Evolutionary conservation across 331 rosid genomes (phyloP).

Genomic region (Malus hybrid): DNA sequence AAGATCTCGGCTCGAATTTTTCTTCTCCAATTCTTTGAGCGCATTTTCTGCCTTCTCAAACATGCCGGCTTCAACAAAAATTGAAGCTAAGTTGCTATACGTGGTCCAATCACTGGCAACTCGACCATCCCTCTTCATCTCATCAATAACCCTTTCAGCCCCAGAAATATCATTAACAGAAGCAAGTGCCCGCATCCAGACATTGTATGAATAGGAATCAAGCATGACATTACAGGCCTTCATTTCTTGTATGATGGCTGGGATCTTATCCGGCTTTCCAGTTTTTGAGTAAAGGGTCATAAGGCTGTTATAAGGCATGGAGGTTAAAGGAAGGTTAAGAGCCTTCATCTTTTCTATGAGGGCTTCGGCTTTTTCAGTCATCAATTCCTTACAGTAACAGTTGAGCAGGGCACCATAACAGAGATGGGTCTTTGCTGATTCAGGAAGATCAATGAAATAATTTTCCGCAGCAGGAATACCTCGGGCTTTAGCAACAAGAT

Average conservation of each 20-base stretch:
- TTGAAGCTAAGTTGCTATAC: constrained; percentile 81
- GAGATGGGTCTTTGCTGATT: constrained; percentile 64
- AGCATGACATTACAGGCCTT: constrained; percentile 46
- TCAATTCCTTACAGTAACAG: constrained; percentile 86
- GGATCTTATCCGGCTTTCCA: constrained; percentile 54
- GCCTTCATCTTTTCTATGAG: constrained; percentile 82
- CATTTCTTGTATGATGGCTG: constrained; percentile 65
- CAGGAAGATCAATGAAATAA: constrained; percentile 70
- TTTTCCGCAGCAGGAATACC: constrained; percentile 69
- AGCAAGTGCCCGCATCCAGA: constrained; percentile 93
- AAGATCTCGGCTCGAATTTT: constrained; percentile 44
- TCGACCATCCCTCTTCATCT: constrained; percentile 82
- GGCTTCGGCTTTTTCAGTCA: constrained; percentile 76
- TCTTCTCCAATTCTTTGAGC: constrained; percentile 82
- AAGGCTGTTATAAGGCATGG: constrained; percentile 74
- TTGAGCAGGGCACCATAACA: constrained; percentile 79
- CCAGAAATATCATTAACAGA: constrained; percentile 63
- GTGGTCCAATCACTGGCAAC: constrained; percentile 80
- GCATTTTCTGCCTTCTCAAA: constrained; percentile 65
- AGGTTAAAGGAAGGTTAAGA: constrained; percentile 56
- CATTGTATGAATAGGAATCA: constrained; percentile 65
- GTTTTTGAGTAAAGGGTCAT: constrained; percentile 75
- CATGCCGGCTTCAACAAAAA: constrained; percentile 59
- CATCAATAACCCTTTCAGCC: constrained; percentile 78
- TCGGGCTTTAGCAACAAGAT: constrained; percentile 64